Base-by-base conservation (phyloP, 106 monocot species). In the Narthecium ossifragum region DNA sequence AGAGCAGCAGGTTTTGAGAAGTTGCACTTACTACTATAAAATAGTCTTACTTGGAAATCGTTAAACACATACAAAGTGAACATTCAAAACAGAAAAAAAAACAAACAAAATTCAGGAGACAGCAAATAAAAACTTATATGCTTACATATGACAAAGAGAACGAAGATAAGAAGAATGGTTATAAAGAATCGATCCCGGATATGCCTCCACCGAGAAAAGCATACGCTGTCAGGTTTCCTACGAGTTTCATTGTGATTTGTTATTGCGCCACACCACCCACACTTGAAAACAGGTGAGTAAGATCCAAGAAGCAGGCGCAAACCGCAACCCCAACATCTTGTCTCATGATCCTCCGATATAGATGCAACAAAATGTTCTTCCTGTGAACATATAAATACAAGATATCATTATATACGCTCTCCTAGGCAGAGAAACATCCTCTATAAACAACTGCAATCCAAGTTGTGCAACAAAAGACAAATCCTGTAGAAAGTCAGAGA, bases 261-360 rank as follows among this genome's bases (percentile, higher is more conserved):
- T 73, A 94, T 83, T 17, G 93, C 89, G 38, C 93, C 93, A 62
- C 93, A 94, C 88, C 89, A 94, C 58, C 88, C 88, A 73, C 93
- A 94, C 72, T 89, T 88, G 60, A 86, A 93, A 55, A 82, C 48
- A 53, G 80, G 80, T 33, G 78, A 72, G 78, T 78, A 77, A 30
- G 77, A 66, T 60, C 69, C 46, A 52, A 93, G 82, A 61, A 82
- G 21, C 63, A 94, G 82, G 22, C 72, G 79, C 53, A 86, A 72
- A 1, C 93, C 89, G 67, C 93, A 94, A 17, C 89, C 89, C 89
- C 93, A 94, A 62, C 93, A 94, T 15, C 60, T 73, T 26, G 57
- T 62, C 72, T 94, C 80, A 65, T 56, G 70, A 53, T 67, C 60
- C 31, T 72, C 66, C 24, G 32, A 36, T 57, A 74, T 51, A 10